These are phyloP conservation scores for Amaranthus hypochondriacus DNA, from an alignment of 148 eudicot species.

Conservation along the genomic window DNA sequence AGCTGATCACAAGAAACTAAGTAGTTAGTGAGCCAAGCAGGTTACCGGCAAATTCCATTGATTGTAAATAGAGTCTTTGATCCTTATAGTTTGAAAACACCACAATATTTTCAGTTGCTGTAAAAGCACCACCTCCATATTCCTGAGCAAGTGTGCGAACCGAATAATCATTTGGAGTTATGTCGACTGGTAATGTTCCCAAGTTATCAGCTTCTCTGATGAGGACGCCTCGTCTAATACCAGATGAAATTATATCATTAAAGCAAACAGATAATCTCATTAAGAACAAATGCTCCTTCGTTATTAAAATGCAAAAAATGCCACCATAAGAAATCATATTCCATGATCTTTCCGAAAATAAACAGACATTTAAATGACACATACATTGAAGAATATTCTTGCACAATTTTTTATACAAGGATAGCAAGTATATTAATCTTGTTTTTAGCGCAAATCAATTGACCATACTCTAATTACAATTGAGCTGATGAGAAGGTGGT, in stretches of 20 bases:
- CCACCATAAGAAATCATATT: not conserved
- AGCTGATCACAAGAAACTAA: not conserved
- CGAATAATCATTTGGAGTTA: conserved; percentile 69
- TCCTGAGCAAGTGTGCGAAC: conserved; percentile 80
- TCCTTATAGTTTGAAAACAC: conserved; percentile 68
- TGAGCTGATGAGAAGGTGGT: too few species aligned
- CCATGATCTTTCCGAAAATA: not conserved
- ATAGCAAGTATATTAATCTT: too few species aligned
- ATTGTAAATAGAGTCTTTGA: conserved; percentile 69
- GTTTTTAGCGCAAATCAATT: too few species aligned
- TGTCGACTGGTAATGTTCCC: conserved; percentile 48
- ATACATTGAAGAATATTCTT: not conserved
- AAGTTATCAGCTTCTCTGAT: conserved; percentile 49
- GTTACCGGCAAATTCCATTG: conserved; percentile 42
- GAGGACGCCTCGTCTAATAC: conserved; percentile 55
- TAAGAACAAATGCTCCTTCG: too few species aligned
- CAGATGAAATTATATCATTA: not conserved
- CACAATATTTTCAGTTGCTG: conserved; percentile 42
- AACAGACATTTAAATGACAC: not conserved
- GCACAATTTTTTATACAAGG: not conserved
- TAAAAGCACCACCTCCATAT: conserved; percentile 93
- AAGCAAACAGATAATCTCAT: not conserved
- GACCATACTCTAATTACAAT: too few species aligned
- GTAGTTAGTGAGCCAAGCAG: conserved; percentile 9
- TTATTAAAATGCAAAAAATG: not conserved